Evolutionary conservation across 2,329 filamentous ascomycete genomes (phyloP).

Genomic region (Byssoonygena ceratinophila): DNA sequence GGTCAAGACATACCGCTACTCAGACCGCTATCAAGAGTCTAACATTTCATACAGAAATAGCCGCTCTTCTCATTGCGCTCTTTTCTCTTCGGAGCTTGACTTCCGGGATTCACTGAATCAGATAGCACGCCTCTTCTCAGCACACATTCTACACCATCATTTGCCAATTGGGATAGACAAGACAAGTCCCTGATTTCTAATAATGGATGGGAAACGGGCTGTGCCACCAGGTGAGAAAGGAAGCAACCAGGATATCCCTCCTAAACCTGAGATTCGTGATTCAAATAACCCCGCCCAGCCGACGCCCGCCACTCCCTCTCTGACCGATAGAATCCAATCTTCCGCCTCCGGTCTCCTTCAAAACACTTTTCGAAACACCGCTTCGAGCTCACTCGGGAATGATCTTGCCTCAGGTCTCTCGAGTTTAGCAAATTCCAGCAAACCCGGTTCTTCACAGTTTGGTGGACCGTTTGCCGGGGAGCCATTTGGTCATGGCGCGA

Average conservation of each 20-base stretch:
- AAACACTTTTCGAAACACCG: constrained; percentile 10
- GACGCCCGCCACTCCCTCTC: constrained; percentile 1
- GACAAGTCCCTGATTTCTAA: background rate
- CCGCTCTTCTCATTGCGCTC: no score
- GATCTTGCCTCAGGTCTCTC: constrained; percentile 11
- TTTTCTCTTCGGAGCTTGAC: no score
- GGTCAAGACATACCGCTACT: no score
- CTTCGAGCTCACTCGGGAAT: constrained; percentile 4
- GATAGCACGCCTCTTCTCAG: background rate
- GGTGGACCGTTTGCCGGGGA: background rate
- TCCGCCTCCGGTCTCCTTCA: constrained; percentile 18
- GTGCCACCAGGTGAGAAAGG: background rate
- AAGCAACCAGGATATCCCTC: constrained; percentile 2
- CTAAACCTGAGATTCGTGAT: constrained; percentile 1
- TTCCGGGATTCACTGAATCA: no score
- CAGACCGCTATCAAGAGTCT: no score
- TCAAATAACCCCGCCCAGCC: background rate
- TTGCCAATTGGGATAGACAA: background rate
- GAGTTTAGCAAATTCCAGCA: constrained; percentile 6
- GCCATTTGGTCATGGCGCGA: background rate
- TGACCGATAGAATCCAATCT: constrained; percentile 15
- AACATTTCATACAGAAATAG: no score
- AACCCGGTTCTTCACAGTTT: constrained; percentile 1
- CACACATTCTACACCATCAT: background rate
- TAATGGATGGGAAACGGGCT: constrained; percentile 1